These are phyloP conservation scores for Millerago galiae DNA, from an alignment of 805 yeast genomes.

Conservation along the genomic window DNA sequence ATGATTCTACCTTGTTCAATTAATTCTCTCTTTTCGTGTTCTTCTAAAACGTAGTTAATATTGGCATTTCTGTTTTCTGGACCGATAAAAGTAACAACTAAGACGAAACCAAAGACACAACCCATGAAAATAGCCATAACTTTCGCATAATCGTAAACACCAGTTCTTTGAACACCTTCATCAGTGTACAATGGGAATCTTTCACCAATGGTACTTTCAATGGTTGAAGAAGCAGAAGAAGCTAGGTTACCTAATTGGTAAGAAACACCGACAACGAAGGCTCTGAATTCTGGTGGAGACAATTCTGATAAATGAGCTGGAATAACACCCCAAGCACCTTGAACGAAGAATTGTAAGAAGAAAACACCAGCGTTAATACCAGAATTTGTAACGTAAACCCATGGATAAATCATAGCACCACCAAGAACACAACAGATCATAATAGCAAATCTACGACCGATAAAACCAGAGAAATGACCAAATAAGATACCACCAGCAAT, in stretches of 20 bases:
- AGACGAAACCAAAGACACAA: slow-evolving; percentile 48
- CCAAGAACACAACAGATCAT: slow-evolving; percentile 47
- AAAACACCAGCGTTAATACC: slow-evolving; percentile 55
- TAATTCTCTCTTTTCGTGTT: slow-evolving; percentile 19
- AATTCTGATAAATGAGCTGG: slow-evolving; percentile 59
- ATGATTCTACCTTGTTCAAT: slow-evolving; percentile 21
- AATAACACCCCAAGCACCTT: slow-evolving; percentile 65
- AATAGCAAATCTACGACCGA: slow-evolving; percentile 51
- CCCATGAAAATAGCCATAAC: slow-evolving; percentile 67
- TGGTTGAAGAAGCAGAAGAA: slow-evolving; percentile 63
- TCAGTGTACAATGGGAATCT: slow-evolving; percentile 36
- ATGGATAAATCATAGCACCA: slow-evolving; percentile 58
- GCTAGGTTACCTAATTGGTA: slow-evolving; percentile 67
- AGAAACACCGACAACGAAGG: slow-evolving; percentile 56
- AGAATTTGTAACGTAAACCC: slow-evolving; percentile 43
- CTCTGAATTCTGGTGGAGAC: slow-evolving; percentile 55
- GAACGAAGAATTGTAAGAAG: slow-evolving; percentile 57
- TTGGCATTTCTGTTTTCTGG: slow-evolving; percentile 46
- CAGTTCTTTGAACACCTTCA: slow-evolving; percentile 26
- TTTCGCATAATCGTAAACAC: slow-evolving; percentile 44
- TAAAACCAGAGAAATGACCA: slow-evolving; percentile 48
- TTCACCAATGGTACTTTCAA: slow-evolving; percentile 58
- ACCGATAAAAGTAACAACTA: slow-evolving; percentile 47
- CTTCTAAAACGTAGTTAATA: slow-evolving; percentile 18
- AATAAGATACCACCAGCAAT: slow-evolving; percentile 47